A percentile compares a stretch with the other conserved stretches of the same genome.
Conservation (phyloP, 495 filamentous ascomycete species). For the Bryoglossum gracile region DNA sequence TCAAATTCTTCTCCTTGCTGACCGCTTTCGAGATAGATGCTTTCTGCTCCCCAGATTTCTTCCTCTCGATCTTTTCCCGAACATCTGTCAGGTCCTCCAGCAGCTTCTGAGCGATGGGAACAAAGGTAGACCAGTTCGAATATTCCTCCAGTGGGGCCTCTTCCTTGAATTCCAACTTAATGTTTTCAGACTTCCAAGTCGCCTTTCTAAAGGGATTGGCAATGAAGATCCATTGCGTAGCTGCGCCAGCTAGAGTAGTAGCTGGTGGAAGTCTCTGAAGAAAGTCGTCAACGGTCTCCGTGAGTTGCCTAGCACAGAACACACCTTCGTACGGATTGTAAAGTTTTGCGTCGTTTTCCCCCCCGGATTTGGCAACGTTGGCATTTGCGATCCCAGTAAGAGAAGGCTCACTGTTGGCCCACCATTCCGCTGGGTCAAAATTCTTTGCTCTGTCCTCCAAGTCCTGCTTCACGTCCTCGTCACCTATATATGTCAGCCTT, state of each 20-base stretch:
- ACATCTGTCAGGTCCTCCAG: conserved; percentile 37
- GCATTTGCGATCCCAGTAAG: conserved; percentile 13
- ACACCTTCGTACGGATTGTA: conserved; percentile 41
- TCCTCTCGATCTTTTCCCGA: conserved; percentile 32
- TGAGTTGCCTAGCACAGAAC: conserved; percentile 40
- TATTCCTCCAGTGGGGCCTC: conserved; percentile 19
- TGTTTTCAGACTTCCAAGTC: background rate
- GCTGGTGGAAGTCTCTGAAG: conserved; percentile 58
- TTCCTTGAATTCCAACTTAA: background rate
- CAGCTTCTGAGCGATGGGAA: conserved; percentile 29
- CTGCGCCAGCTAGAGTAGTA: conserved; percentile 34
- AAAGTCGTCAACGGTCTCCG: conserved; percentile 56
- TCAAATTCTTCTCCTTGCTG: conserved; percentile 12
- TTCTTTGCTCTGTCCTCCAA: conserved; percentile 29
- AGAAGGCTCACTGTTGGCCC: conserved; percentile 30
- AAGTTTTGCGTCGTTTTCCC: conserved; percentile 19
- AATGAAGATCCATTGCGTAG: conserved; percentile 61
- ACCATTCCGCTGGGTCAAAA: conserved; percentile 44
- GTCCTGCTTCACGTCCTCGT: conserved; percentile 10
- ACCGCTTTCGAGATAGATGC: conserved; percentile 9
- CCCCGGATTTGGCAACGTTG: conserved; percentile 2
- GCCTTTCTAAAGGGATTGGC: conserved; percentile 42
- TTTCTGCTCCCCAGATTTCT: conserved; percentile 18
- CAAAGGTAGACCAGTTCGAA: conserved; percentile 14
- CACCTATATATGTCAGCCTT: conserved; percentile 16